Conservation (phyloP, 2,329 filamentous ascomycete species). For the Sporothrix brasiliensis region DNA sequence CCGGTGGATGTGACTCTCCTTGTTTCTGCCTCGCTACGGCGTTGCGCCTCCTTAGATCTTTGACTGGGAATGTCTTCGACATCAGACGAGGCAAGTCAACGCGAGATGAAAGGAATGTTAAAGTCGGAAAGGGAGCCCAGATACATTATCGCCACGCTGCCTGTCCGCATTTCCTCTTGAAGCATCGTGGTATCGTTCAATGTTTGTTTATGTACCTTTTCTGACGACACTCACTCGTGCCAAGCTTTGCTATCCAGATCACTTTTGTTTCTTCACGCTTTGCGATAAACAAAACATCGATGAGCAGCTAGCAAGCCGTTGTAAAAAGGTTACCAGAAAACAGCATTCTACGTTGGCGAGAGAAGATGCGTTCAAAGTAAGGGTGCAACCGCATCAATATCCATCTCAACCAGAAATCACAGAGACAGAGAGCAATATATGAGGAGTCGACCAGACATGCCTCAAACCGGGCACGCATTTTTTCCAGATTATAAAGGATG, state of each 20-base stretch:
- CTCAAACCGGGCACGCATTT: conserved; percentile 24
- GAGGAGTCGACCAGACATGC: not conserved
- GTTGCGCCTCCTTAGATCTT: not conserved
- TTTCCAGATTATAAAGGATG: conserved; percentile 3
- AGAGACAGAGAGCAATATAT: not conserved
- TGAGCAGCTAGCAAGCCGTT: conserved; percentile 12
- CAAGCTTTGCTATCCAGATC: not conserved
- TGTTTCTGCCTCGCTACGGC: conserved; percentile 7
- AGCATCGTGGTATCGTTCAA: not conserved
- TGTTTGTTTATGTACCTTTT: too few relatives aligned
- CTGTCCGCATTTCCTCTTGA: not conserved
- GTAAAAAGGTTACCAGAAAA: not conserved
- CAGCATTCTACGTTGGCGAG: not conserved
- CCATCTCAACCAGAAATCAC: conserved; percentile 19
- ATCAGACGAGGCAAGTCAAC: conserved; percentile 24
- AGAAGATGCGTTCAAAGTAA: not conserved
- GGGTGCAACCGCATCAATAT: not conserved
- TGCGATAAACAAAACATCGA: conserved; percentile 21
- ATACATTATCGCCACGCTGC: too few relatives aligned
- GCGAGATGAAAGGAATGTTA: not conserved
- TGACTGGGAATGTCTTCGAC: not conserved
- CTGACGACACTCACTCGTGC: not conserved
- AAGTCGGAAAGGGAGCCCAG: not conserved
- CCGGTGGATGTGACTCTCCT: conserved; percentile 10
- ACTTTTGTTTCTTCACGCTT: not conserved